Conservation (phyloP, 2,329 filamentous ascomycete genomes). For the Pyrenochaeta sp. region DNA sequence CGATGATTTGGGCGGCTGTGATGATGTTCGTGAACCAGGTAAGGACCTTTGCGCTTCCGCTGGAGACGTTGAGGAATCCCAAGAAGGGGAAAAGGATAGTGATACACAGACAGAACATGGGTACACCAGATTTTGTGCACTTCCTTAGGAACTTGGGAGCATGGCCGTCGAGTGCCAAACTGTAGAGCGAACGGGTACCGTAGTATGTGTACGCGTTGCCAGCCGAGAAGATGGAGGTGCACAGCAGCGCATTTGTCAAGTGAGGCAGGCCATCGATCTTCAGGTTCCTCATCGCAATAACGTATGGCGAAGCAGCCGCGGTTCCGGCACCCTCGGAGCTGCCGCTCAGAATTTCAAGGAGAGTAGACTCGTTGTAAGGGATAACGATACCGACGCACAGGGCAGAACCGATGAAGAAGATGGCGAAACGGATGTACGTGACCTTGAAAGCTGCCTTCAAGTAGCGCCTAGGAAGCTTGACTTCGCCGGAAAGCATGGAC, state of each 20-base stretch:
- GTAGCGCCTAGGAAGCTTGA: conserved; percentile 48
- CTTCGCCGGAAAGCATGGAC: conserved; percentile 55
- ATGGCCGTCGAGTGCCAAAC: conserved; percentile 59
- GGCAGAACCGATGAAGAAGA: conserved; percentile 54
- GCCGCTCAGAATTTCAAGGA: conserved; percentile 60
- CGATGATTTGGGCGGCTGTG: conserved; percentile 69
- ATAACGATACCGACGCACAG: conserved; percentile 54
- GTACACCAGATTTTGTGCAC: conserved; percentile 69
- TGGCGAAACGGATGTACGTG: conserved; percentile 50
- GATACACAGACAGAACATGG: conserved; percentile 73
- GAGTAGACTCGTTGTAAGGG: conserved; percentile 74
- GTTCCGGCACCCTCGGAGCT: conserved; percentile 45
- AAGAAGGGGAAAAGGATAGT: conserved; percentile 73
- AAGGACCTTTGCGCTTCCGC: conserved; percentile 71
- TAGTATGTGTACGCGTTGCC: conserved; percentile 65
- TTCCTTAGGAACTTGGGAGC: conserved; percentile 63
- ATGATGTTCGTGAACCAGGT: conserved; percentile 76
- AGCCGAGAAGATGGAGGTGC: conserved; percentile 62
- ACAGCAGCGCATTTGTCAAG: conserved; percentile 63
- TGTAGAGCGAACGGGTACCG: conserved; percentile 60
- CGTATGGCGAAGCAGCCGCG: conserved; percentile 66
- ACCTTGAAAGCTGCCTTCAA: conserved; percentile 55
- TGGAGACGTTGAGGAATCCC: conserved; percentile 76
- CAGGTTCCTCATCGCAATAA: conserved; percentile 63
- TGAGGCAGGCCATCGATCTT: conserved; percentile 62